A percentile compares a stretch with the other conserved stretches of the same genome.
phyloP scores from a whole-genome alignment of 2,329 filamentous ascomycete genomes.

The Curvularia verruculosa region DNA sequence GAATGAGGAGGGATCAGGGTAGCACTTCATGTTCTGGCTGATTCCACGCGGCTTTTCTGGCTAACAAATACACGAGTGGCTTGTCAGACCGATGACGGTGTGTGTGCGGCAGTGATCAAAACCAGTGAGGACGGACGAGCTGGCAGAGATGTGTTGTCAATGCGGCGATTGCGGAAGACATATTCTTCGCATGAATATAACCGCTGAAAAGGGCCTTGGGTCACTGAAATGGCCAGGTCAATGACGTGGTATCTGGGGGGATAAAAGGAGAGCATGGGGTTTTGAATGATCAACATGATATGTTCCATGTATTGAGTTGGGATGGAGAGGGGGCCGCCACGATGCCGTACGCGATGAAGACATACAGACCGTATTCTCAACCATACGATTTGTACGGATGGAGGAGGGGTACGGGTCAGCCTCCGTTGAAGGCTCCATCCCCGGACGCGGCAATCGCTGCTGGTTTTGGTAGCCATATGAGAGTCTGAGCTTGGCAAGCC shows the following conservation, averaged over 20 bases:
- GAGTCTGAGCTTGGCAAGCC: conserved; percentile 7
- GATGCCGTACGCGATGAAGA: conserved; percentile 3
- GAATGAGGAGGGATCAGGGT: conserved; percentile 34
- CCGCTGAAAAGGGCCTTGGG: conserved; percentile 17
- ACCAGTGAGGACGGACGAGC: conserved; percentile 9
- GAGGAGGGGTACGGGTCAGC: conserved; percentile 24
- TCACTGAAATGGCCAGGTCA: conserved; percentile 15
- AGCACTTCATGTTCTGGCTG: conserved; percentile 22
- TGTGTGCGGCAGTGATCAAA: conserved; percentile 15
- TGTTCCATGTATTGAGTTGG: conserved; percentile 3
- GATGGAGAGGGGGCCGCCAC: conserved; percentile 6
- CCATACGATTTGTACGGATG: conserved; percentile 27
- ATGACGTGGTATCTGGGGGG: conserved; percentile 8
- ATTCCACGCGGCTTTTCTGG: conserved; percentile 28
- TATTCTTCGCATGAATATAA: conserved; percentile 18
- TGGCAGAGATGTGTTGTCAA: conserved; percentile 13
- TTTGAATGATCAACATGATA: conserved; percentile 1
- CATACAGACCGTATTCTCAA: conserved; percentile 4
- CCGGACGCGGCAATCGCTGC: conserved; percentile 11
- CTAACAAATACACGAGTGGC: conserved; percentile 23
- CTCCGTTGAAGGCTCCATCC: conserved; percentile 14
- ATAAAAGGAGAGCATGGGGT: conserved; percentile 8
- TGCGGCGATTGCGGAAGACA: conserved; percentile 3
- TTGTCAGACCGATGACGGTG: conserved; percentile 21
- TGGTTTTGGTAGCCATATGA: conserved; percentile 3